Evolutionary conservation across 2,329 filamentous ascomycete species (phyloP).

Genomic region (Fusarium scirpi): DNA sequence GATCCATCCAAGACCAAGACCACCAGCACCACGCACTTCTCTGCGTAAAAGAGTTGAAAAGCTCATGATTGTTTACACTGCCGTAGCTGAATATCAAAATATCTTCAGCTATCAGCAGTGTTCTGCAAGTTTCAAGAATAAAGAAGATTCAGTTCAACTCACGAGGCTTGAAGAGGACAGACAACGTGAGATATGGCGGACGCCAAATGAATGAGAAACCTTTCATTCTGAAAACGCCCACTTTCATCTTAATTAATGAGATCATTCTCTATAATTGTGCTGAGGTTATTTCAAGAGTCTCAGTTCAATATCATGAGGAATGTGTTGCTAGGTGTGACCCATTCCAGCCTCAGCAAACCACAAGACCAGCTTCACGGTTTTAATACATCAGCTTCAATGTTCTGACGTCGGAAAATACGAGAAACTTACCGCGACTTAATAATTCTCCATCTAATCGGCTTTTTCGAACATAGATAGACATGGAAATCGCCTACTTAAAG

Average conservation of each 20-base stretch:
- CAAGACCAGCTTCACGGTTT: conserved; percentile 19
- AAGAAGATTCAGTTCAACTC: conserved; percentile 5
- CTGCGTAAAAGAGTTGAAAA: conserved; percentile 12
- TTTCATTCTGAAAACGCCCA: conserved; percentile 25
- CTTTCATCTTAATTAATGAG: conserved; percentile 40
- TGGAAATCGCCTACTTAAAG: background rate
- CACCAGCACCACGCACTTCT: conserved; percentile 19
- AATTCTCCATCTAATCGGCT: conserved; percentile 8
- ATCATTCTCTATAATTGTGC: conserved; percentile 17
- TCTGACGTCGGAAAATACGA: conserved; percentile 1
- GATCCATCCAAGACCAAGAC: conserved; percentile 54
- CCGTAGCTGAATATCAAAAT: conserved; percentile 18
- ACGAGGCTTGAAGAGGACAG: conserved; percentile 33
- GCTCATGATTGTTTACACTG: conserved; percentile 32
- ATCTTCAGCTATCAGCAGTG: conserved; percentile 18
- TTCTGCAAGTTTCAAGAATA: conserved; percentile 13
- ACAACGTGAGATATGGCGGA: conserved; percentile 31
- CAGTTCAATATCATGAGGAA: conserved; percentile 52
- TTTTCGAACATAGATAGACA: background rate
- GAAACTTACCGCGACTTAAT: background rate
- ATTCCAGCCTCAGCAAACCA: conserved; percentile 51
- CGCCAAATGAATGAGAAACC: conserved; percentile 32
- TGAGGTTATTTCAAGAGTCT: conserved; percentile 49
- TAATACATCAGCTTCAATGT: conserved; percentile 15
- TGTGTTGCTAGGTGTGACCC: conserved; percentile 54